Evolutionary conservation across 345 rosid genomes (phyloP).

Genomic region (Eucalyptus polyanthemos): DNA sequence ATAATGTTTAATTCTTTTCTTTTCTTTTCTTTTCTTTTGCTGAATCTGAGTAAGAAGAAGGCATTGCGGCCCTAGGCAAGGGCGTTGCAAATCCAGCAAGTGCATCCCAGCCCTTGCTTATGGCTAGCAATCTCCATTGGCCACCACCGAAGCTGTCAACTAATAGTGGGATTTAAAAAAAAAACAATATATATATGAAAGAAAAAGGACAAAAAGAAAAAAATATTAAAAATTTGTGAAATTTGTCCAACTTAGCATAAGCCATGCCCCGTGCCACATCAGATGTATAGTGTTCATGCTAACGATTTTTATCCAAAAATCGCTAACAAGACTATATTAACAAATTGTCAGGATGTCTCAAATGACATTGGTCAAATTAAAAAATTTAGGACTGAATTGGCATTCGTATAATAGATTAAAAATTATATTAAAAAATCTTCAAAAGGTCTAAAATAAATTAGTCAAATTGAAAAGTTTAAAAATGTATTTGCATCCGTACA

Average conservation of each 20-base stretch:
- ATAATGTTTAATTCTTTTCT: neutral
- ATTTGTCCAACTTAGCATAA: neutral
- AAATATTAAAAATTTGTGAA: neutral
- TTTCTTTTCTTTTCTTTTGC: neutral
- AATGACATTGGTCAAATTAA: neutral
- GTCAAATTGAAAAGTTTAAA: neutral
- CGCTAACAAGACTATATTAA: fast-evolving
- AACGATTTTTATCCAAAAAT: neutral
- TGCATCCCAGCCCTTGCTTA: neutral
- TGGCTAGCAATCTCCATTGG: neutral
- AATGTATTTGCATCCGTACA: neutral
- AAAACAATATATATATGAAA: too few relatives aligned
- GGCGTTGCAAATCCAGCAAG: neutral
- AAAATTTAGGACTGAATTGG: fast-evolving
- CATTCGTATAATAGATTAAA: neutral
- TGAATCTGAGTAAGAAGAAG: neutral
- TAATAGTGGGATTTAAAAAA: neutral
- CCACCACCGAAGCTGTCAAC: neutral
- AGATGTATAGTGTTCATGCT: neutral
- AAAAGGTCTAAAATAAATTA: neutral
- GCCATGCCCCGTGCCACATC: neutral
- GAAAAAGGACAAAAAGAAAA: too few relatives aligned
- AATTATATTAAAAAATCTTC: neutral
- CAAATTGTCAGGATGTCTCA: neutral
- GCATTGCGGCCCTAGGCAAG: neutral